Evolutionary conservation across 345 rosid genomes (phyloP).

Genomic region (Rhizophora mangle): DNA sequence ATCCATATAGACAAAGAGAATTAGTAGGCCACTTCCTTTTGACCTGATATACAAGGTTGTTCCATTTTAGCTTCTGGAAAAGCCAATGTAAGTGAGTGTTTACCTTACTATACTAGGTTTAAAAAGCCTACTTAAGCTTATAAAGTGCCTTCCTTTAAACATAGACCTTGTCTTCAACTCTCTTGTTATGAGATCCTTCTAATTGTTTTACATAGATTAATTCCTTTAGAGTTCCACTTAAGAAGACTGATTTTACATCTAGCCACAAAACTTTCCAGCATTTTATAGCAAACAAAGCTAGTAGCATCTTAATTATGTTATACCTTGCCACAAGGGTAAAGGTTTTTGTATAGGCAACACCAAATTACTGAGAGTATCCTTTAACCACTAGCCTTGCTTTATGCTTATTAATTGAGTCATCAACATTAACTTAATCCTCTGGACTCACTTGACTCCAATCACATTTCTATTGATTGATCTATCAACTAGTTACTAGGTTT

Average conservation of each 20-base stretch:
- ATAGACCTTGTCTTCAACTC: not conserved
- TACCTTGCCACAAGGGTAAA: not conserved
- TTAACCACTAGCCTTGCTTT: not conserved
- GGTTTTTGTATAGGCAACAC: not conserved
- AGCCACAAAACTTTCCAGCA: not conserved
- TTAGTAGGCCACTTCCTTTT: not conserved
- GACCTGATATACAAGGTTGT: not conserved
- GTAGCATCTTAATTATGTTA: not conserved
- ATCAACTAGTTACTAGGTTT: not conserved
- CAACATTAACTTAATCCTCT: not conserved
- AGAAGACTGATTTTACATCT: not conserved
- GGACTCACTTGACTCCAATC: constrained; percentile 4
- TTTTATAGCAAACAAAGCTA: not conserved
- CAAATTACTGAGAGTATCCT: not conserved
- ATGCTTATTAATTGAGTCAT: not conserved
- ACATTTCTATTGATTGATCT: not conserved
- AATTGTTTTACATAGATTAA: not conserved
- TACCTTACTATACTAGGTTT: not conserved
- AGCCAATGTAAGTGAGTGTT: not conserved
- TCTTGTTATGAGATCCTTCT: not conserved
- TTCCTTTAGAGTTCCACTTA: not conserved
- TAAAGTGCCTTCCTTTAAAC: no score
- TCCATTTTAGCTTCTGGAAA: not conserved
- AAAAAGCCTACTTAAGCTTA: not conserved
- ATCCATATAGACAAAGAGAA: not conserved